These are phyloP conservation scores for Polychytrium aggregatum DNA, from an alignment of 192 early-diverging fungal genomes.

Conservation along the genomic window DNA sequence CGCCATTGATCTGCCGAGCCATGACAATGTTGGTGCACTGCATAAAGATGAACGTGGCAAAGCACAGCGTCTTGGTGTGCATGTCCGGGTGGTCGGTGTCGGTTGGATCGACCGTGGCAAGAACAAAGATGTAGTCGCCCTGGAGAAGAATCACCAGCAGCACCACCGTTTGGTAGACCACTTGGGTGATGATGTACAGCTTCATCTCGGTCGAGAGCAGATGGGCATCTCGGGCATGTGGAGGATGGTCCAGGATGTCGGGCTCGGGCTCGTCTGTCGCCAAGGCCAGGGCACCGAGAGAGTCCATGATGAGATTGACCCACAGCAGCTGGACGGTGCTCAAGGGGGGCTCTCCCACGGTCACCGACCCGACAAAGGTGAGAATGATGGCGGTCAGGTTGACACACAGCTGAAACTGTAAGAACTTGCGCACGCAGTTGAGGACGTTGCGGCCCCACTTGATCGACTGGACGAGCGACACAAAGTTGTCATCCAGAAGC, in stretches of 20 bases:
- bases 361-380: conserved; percentile 43
- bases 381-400: conserved; percentile 42
- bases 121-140: too few relatives aligned
- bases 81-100: conserved; percentile 13
- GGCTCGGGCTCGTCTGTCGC: conserved; percentile 47
- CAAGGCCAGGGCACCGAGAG: conserved; percentile 40
- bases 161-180: conserved; percentile 33
- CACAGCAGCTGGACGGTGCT: conserved; percentile 48
- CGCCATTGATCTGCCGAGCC: conserved; percentile 40
- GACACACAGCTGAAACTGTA: conserved; percentile 52
- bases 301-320: conserved; percentile 57
- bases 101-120: conserved; percentile 19
- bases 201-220: conserved; percentile 33
- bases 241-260: conserved; percentile 38
- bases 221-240: conserved; percentile 32
- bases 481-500: conserved; percentile 50
- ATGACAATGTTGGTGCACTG: conserved; percentile 39
- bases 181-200: conserved; percentile 35
- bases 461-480: conserved; percentile 41
- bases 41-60: conserved; percentile 44
- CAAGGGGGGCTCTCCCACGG: conserved; percentile 31
- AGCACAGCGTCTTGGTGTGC: conserved; percentile 29
- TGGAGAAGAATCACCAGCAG: conserved; percentile 28
- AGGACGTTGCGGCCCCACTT: conserved; percentile 50
- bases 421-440: conserved; percentile 44